Conservation (phyloP, 139 green algal genomes). For the Micractinium sp. region DNA sequence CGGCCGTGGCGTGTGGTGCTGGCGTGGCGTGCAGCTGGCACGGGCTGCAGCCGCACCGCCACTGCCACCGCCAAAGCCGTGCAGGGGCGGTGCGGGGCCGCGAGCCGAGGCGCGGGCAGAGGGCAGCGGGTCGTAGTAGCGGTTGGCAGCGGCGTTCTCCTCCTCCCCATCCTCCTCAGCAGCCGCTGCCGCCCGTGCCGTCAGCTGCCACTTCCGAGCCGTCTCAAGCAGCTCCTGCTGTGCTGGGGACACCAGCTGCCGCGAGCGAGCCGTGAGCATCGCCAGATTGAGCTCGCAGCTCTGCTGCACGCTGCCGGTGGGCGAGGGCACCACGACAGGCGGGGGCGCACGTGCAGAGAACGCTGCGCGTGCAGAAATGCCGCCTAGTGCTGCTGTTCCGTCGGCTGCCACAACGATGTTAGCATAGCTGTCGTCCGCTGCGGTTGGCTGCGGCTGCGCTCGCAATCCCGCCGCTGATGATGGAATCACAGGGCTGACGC, state of each 20-base stretch:
- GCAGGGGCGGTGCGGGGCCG: neutral
- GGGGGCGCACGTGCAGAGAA: neutral
- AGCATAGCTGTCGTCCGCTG: neutral
- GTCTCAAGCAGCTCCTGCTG: slow-evolving; percentile 15
- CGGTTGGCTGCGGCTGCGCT: neutral
- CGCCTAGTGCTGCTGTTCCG: neutral
- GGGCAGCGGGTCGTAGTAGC: neutral
- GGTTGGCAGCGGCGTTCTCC: neutral
- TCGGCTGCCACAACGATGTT: neutral
- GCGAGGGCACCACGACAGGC: neutral
- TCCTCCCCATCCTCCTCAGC: neutral
- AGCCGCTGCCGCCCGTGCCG: neutral
- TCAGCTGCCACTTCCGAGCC: slow-evolving; percentile 27
- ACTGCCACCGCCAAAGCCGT: neutral
- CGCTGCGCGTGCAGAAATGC: neutral
- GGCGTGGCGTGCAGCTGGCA: neutral
- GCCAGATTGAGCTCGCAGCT: neutral
- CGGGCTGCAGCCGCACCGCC: neutral
- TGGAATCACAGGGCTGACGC: too few relatives aligned
- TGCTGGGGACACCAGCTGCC: slow-evolving; percentile 1
- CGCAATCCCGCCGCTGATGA: neutral
- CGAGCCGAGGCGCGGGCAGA: neutral
- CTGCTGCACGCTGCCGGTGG: neutral
- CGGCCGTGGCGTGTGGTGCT: neutral
- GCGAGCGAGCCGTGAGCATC: neutral